Evolutionary conservation across 176 grass and related monocot genomes (phyloP), one percentile per base, ranked within the genome.

Genomic region (Rhipidocladum racemiflorum): DNA sequence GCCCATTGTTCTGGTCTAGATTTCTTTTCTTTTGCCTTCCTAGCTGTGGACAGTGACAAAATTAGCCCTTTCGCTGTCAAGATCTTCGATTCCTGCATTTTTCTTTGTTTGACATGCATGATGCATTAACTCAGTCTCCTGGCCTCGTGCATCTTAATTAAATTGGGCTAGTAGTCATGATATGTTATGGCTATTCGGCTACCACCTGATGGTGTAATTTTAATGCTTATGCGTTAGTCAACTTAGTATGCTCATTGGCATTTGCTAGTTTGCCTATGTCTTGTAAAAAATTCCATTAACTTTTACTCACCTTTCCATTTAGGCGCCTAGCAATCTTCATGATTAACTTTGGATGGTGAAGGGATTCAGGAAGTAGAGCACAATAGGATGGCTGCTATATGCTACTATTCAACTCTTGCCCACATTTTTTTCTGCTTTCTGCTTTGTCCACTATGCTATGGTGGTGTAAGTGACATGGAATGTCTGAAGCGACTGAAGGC

Each of bases 401-500:
- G 16, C 15, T 77, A 46, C 49, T 61, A 21, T 21, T 24, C 65
- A 12, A 29, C 30, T 21, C 24, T 86, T 32, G 8, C 66, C 29
- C 65, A 71, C 23, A 10, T 86, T 34, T 8, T 90, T 8, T 7
- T 90, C 57, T 86, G 23, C 75, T 72, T 54, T 24, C 20, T 40
- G 16, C 67, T 86, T 34, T 90, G 83, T 1, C 78, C 21, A 8
- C 65, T 30, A 40, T 87, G 78, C 59, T 79, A 78, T 84, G 18
- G 75, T 27, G 82, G 86, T 27, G 15, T 81, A 42, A 91, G 74
- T 35, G 92, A 94, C 20, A 88, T 94, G 28, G 14, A 88, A 7
- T 94, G 92, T 46, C 75, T 94, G 56, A 76, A 81, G 77, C 87
- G 40, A 23, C 25, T 89, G 56, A 94, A 91, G 82, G 82, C 75